These are phyloP conservation scores for Pseudonitzschia multiseries DNA, from an alignment of 108 stramenopile species.

Conservation along the genomic window DNA sequence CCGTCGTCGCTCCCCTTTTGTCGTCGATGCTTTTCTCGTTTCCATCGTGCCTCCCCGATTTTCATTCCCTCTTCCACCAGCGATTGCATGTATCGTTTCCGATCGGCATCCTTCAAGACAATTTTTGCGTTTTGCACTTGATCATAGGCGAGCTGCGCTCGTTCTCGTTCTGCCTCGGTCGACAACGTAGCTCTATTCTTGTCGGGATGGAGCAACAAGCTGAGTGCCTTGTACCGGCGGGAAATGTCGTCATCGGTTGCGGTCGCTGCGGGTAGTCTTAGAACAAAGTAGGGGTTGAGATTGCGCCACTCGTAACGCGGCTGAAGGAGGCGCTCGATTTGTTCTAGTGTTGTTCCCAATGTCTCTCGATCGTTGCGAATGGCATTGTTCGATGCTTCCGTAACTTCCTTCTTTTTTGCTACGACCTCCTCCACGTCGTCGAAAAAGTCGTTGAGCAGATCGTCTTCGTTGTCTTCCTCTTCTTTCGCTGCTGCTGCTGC, in stretches of 20 bases:
- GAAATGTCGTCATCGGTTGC: conserved; percentile 75
- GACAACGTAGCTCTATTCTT: conserved; percentile 44
- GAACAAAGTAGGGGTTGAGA: conserved; percentile 79
- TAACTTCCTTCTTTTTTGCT: conserved; percentile 49
- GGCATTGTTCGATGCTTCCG: conserved; percentile 44
- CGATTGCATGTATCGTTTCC: conserved; percentile 51
- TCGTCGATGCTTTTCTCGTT: conserved; percentile 8
- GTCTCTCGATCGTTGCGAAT: conserved; percentile 68
- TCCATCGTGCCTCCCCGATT: conserved; percentile 62
- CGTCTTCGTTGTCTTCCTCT: conserved; percentile 43
- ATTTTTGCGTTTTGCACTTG: conserved; percentile 76
- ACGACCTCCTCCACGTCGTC: conserved; percentile 78
- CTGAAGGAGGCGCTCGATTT: conserved; percentile 81
- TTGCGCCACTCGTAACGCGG: conserved; percentile 86
- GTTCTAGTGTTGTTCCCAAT: conserved; percentile 62
- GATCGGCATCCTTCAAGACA: conserved; percentile 54
- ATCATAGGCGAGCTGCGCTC: conserved; percentile 79
- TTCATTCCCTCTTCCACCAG: conserved; percentile 77
- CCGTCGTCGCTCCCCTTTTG: neutral
- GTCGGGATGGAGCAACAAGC: conserved; percentile 81
- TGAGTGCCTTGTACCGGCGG: conserved; percentile 78
- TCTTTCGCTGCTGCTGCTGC: conserved; percentile 24
- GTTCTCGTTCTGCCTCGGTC: conserved; percentile 28
- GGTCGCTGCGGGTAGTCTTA: conserved; percentile 58
- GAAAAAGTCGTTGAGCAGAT: conserved; percentile 84